Evolutionary conservation across 176 grass and related monocot species (phyloP), one percentile per base, ranked within the genome.

Genomic region (Eleusine coracana): DNA sequence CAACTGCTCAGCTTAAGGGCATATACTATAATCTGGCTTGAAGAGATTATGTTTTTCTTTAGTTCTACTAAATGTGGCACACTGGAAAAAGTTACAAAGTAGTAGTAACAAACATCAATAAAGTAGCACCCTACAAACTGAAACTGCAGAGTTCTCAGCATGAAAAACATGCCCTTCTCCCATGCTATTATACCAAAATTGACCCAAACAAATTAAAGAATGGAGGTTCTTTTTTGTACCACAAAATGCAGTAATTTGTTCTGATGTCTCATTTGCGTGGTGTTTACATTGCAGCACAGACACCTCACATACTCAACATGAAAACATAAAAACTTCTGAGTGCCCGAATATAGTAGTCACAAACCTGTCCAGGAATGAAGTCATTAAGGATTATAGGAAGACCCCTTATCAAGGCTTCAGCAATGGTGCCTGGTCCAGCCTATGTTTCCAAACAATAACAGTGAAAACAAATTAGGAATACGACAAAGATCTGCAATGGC

Each of bases 341-440:
- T 34, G 2, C 2, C 6, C 0, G 41, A 80, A 55, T 70, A 84
- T 29, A 56, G 59, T 66, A 51, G 4, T 39, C 29, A 82, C 69
- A 78, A 68, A 99, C 96, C 96, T 99, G 96, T 94, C 96, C 96
- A 83, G 96, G 96, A 77, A 99, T 99, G 79, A 99, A 99, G 41
- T 99, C 96, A 71, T 99, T 99, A 40, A 99, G 93, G 87, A 99
- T 96, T 76, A 96, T 99, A 54, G 96, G 96, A 66, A 99, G 89
- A 42, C 96, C 96, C 75, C 96, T 99, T 85, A 99, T 96, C 89
- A 99, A 92, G 2, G 96, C 96, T 92, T 99, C 96, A 78, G 96
- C 96, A 58, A 99, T 99, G 58, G 96, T 99, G 38, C 96, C 96
- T 48, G 96, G 96, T 83, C 96, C 96, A 68, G 96, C 96, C 96